Base-by-base conservation (phyloP, 352 stramenopile genomes). In the Pythium vanterpoolii region DNA sequence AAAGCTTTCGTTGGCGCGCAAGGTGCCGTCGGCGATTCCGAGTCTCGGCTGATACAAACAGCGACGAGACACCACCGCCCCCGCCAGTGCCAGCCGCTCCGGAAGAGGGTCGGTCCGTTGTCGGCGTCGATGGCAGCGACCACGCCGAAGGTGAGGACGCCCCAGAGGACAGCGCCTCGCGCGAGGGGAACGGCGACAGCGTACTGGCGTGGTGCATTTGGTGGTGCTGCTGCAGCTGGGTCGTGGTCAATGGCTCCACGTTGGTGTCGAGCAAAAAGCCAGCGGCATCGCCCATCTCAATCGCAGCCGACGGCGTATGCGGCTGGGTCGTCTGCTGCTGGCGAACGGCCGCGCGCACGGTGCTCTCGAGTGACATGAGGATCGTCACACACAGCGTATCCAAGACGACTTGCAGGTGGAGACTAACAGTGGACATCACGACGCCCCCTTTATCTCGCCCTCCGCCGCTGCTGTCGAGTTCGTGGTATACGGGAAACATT, bases 361-460 rank as follows among this genome's bases (percentile, higher is more conserved):
- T 82, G 54, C 84, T 89, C 66, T 93, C 86, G 23, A 95, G 67
- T 33, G 86, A 84, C 75, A 93, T 84, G 44, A 95, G 70, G 26
- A 93, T 79, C 16, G 81, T 93, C 49, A 95, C 86, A 5, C 84
- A 76, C 34, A 95, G 56, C 16, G 80, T 90, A 43, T 94, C 83
- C 46, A 95, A 72, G 34, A 93, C 83, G 50, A 93, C 83, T 36
- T 87, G 71, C 46, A 95, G 62, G 48, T 95, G 83, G 10, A 92
- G 73, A 66, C 67, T 90, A 48, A 93, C 83, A 2, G 84, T 95
- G 13, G 86, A 94, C 44, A 59, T 62, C 38, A 40, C 46, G 16
- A 33, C 33, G 44, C 51, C 26, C 48, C 76, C 71, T 26, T 30
- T 21, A 23, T 43, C 33, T 50, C 34, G 23, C 8, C 56, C n/a